Conservation (phyloP, 805 yeast species). For the Debaryomyces prosopidis region DNA sequence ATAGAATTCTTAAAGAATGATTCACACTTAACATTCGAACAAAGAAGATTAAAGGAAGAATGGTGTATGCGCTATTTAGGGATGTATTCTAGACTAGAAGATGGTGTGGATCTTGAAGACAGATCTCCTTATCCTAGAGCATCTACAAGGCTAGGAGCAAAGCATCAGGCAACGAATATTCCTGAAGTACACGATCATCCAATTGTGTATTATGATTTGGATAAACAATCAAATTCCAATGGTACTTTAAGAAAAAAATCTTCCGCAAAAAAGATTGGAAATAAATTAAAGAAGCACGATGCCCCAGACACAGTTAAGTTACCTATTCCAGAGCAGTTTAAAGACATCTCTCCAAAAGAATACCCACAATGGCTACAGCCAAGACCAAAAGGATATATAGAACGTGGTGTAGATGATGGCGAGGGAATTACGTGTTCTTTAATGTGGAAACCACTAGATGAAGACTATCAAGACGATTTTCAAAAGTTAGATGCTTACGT, state of each 20-base stretch:
- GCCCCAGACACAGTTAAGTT: conserved; percentile 25
- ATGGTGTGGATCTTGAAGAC: conserved; percentile 74
- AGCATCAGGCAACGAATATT: conserved; percentile 68
- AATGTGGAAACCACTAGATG: conserved; percentile 59
- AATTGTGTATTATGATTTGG: conserved; percentile 62
- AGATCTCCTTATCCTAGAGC: conserved; percentile 77
- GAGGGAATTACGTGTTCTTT: conserved; percentile 53
- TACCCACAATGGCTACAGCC: conserved; percentile 78
- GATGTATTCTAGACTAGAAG: conserved; percentile 70
- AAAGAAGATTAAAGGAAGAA: conserved; percentile 60
- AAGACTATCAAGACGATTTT: conserved; percentile 26
- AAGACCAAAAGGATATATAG: conserved; percentile 76
- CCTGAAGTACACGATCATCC: conserved; percentile 65
- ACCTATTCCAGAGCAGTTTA: conserved; percentile 49
- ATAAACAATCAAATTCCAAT: conserved; percentile 8
- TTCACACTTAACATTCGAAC: conserved; percentile 33
- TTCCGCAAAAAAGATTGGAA: conserved; percentile 14
- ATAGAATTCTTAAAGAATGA: conserved; percentile 53
- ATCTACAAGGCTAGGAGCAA: conserved; percentile 71
- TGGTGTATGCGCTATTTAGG: conserved; percentile 86
- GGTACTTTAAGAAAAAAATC: conserved; percentile 9
- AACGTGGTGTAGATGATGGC: conserved; percentile 73
- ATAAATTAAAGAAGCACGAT: conserved; percentile 17
- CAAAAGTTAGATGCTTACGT: conserved; percentile 54
- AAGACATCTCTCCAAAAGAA: conserved; percentile 41